Evolutionary conservation across 1,284 basidiomycete species (phyloP), one percentile per base, ranked within the genome.

Genomic region (Cryptococcus sp.): DNA sequence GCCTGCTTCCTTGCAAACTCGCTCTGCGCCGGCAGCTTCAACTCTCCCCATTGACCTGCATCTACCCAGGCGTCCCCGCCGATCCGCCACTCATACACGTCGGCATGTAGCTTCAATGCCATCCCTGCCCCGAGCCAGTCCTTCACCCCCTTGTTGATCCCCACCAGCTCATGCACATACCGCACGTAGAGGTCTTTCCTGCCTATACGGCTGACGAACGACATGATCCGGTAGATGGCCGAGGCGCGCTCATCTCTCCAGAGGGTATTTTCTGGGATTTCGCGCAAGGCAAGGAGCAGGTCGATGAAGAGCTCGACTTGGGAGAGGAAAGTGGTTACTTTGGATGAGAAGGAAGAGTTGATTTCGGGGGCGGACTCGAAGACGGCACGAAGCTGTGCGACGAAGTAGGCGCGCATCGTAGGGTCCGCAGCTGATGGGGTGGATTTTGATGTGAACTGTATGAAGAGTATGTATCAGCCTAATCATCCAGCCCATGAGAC

Each of bases 1-100:
- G 89, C 90, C 76, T 98, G 95, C 72, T 96, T 97, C 48, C 95
- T 84, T 55, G 90, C 89, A 77, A 97, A 98, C 53, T 91, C 87
- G 0, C 89, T 93, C 72, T 98, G 95, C 38, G 90, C 87, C 0
- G 94, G 93, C 49, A 98, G 79, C 16, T 86, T 85, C 33, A 97
- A 82, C 59, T 90, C 89, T 9, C 71, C 75, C 24, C 58, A 50
- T 68, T 86, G 85, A 85, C 93, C 91, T 3, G 88, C 87, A 5
- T 88, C 85, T 35, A 92, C 84, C 61, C 91, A 87, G 13, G 23
- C 20, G 33, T 65, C 65, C 0, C 85, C 81, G 58, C 85, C 85
- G 18, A 87, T 78, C 71, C 87, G 85, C 93, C 95, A 98, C 47
- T 88, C 84, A 69, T 96, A 91, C 4, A 96, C 81, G 71, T 98